phyloP scores from a whole-genome alignment of 2,329 filamentous ascomycete genomes.

The Allantophomopsis lycopodina region DNA sequence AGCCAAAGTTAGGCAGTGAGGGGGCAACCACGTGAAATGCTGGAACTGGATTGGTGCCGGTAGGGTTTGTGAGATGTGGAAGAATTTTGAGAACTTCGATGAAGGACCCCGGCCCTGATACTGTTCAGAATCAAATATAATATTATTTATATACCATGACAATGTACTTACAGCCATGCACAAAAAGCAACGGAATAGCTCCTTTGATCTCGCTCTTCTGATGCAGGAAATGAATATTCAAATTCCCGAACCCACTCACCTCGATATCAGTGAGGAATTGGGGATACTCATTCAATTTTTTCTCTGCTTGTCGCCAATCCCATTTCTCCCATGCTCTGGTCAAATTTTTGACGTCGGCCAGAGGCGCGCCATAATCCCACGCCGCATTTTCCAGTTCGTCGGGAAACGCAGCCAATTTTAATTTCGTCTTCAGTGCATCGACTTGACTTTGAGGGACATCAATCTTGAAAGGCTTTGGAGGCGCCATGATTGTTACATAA shows the following conservation, averaged over 20 bases:
- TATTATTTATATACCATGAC: too few species aligned
- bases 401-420: slow-evolving; percentile 37
- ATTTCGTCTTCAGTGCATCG: slow-evolving; percentile 38
- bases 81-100: slow-evolving; percentile 52
- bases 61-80: slow-evolving; percentile 24
- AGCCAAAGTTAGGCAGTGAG: slow-evolving; percentile 39
- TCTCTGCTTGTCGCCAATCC: slow-evolving; percentile 48
- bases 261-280: slow-evolving; percentile 40
- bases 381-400: slow-evolving; percentile 36
- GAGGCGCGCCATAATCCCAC: slow-evolving; percentile 46
- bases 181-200: slow-evolving; percentile 45
- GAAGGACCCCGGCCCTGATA: slow-evolving; percentile 48
- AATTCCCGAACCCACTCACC: slow-evolving; percentile 41
- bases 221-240: slow-evolving; percentile 53
- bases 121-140: too few species aligned
- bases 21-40: slow-evolving; percentile 44
- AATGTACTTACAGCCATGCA: slow-evolving; percentile 31
- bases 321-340: slow-evolving; percentile 41
- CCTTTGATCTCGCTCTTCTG: slow-evolving; percentile 31
- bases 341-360: slow-evolving; percentile 45
- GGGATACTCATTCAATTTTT: slow-evolving; percentile 39
- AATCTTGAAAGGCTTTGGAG: slow-evolving; percentile 27
- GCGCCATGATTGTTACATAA: not conserved
- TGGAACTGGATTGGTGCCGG: slow-evolving; percentile 11
- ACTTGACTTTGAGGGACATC: slow-evolving; percentile 35